These are phyloP conservation scores for Paspalum notatum DNA, from an alignment of 176 grass and related monocot genomes.

Conservation along the genomic window DNA sequence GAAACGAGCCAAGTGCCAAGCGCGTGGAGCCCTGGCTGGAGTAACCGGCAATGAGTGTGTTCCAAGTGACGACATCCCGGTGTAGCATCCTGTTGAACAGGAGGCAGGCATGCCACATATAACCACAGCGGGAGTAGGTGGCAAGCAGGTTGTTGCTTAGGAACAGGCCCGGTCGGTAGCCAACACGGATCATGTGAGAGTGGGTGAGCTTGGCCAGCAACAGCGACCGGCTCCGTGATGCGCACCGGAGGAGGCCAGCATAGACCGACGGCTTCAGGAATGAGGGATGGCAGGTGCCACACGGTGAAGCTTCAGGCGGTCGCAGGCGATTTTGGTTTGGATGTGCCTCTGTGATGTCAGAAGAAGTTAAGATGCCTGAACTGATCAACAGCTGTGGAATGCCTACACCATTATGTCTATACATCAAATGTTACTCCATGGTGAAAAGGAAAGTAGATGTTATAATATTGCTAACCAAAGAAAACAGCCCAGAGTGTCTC, in stretches of 20 bases:
- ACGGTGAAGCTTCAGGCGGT: background rate
- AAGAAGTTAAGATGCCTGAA: no score
- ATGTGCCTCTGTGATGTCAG: background rate
- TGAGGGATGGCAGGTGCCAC: background rate
- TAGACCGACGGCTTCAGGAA: slow-evolving; percentile 46
- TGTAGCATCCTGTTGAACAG: slow-evolving; percentile 68
- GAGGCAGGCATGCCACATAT: slow-evolving; percentile 41
- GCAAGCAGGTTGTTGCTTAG: slow-evolving; percentile 61
- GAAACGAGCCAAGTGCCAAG: slow-evolving; percentile 51
- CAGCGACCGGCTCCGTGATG: slow-evolving; percentile 51
- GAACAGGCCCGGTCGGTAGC: slow-evolving; percentile 43
- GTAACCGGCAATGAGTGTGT: slow-evolving; percentile 59
- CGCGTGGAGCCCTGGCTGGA: slow-evolving; percentile 12
- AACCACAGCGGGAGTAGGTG: slow-evolving; percentile 43
- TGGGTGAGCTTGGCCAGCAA: slow-evolving; percentile 51
- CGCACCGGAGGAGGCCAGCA: slow-evolving; percentile 43
- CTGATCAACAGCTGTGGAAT: no score
- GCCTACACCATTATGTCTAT: no score
- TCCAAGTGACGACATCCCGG: slow-evolving; percentile 66
- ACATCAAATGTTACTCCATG: no score
- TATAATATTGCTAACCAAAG: no score
- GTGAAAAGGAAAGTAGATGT: no score
- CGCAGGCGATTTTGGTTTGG: background rate
- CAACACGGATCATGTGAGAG: slow-evolving; percentile 72
- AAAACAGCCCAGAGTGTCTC: no score